Conservation (phyloP, 2,329 filamentous ascomycete species). For the Fusarium aywerte region DNA sequence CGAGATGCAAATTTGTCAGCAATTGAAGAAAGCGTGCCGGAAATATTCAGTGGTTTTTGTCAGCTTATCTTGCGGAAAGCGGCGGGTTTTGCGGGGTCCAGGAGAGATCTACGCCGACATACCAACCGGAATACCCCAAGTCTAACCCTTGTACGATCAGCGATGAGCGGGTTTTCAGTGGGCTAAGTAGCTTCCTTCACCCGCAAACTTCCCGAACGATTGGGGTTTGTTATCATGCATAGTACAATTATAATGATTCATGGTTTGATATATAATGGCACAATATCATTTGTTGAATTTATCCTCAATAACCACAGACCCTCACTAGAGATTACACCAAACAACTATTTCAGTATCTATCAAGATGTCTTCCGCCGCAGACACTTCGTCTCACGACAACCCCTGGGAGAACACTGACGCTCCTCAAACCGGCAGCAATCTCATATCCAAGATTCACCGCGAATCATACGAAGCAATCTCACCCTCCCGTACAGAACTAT, state of each 20-base stretch:
- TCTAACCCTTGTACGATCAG: neutral
- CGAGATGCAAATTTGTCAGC: neutral
- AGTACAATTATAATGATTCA: too few relatives aligned
- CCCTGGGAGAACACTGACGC: neutral
- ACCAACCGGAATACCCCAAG: fast-evolving
- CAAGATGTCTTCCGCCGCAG: neutral
- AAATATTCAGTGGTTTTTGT: conserved; percentile 2
- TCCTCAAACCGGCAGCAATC: neutral
- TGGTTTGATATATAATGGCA: neutral
- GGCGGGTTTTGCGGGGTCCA: neutral
- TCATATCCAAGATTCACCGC: neutral
- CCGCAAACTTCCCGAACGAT: neutral
- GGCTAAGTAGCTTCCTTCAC: neutral
- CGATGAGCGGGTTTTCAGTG: neutral
- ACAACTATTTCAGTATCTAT: neutral
- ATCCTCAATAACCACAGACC: too few relatives aligned
- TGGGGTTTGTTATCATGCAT: too few relatives aligned
- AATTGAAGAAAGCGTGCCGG: neutral
- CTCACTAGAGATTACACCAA: too few relatives aligned
- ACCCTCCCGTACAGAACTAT: conserved; percentile 52
- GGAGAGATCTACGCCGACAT: neutral
- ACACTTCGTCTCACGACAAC: neutral
- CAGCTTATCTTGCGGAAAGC: neutral
- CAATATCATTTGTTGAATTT: neutral
- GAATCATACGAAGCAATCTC: conserved; percentile 52